phyloP scores from a whole-genome alignment of 257 asterid genomes.

The Solanum phureja region DNA sequence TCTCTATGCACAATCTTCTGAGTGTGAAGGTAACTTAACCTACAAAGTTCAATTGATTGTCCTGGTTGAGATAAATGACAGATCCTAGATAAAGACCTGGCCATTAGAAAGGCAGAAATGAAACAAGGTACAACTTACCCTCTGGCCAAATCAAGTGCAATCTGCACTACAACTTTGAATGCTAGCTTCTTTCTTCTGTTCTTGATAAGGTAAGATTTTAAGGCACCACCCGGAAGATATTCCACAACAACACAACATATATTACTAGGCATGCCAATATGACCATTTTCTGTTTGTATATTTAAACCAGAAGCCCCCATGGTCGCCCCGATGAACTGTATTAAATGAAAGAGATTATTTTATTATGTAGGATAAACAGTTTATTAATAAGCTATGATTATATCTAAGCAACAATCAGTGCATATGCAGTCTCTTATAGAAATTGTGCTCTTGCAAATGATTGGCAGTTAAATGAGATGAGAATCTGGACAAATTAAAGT shows the following conservation, averaged over 20 bases:
- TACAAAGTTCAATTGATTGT: no score
- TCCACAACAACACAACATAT: slow-evolving; percentile 78
- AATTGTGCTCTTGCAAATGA: neutral
- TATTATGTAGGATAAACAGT: neutral
- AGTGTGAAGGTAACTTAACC: no score
- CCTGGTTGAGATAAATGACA: no score
- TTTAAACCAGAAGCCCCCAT: slow-evolving; percentile 77
- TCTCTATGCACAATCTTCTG: no score
- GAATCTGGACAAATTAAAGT: neutral
- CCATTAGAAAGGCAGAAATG: no score
- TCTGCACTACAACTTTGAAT: no score
- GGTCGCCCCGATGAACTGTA: slow-evolving; percentile 81
- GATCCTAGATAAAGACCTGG: no score
- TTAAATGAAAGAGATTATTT: neutral
- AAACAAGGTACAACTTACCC: no score
- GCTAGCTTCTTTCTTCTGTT: no score
- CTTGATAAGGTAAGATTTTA: slow-evolving; percentile 15
- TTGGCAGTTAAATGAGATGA: neutral
- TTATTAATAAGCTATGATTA: neutral
- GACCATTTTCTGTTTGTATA: slow-evolving; percentile 74
- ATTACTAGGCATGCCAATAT: slow-evolving; percentile 77
- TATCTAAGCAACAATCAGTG: neutral
- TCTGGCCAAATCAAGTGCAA: no score
- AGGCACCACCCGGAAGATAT: slow-evolving; percentile 79
- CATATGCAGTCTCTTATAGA: neutral